Evolutionary conservation across 176 grass and related monocot genomes (phyloP), one percentile per base, ranked within the genome.

Genomic region (Triticum aestivum): DNA sequence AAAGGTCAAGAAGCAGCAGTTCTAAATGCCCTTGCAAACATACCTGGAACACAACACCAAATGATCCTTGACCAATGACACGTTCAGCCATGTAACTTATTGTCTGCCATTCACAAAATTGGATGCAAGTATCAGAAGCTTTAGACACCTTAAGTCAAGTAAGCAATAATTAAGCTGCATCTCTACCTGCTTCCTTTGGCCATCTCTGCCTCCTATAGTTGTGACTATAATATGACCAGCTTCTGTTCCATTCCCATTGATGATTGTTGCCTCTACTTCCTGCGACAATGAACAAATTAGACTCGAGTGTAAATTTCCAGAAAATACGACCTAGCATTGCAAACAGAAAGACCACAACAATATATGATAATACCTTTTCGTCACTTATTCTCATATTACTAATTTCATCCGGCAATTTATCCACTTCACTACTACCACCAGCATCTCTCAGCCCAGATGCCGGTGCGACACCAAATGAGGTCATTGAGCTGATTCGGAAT

Each of bases 41-140:
- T 77, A 94, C 93, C 85, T 94, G 93, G 61, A 90, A 92, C 44
- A 94, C 93, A 83, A 88, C 39, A 65, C 93, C 93, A 79, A 94
- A 94, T 67, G 93, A 94, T 47, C 93, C 93, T 75, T 90, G 90
- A 13, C 93, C 93, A 79, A 94, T 87, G 71, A 92, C 78, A 69
- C 87, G 87, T 79, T 94, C 93, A 11, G 93, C 93, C 90, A 94
- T 92, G 85, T 94, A 94, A 84, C 90, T 94, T 89, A 94, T 92
- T 26, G 90, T 92, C 93, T 94, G 87, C 56, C 74, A 88, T 71
- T 79, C 80, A 87, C 76, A 80, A 67, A 82, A 86, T 7, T 51
- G 45, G 27, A 78, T 27, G 15, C 26, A 63, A 41, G 35, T 6
- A 44, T 76, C 37, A 69, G 58, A 72, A 81, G 12, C 6, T 74